These are phyloP conservation scores for Epichloe sibirici DNA, from an alignment of 2,329 filamentous ascomycete species.

Conservation along the genomic window DNA sequence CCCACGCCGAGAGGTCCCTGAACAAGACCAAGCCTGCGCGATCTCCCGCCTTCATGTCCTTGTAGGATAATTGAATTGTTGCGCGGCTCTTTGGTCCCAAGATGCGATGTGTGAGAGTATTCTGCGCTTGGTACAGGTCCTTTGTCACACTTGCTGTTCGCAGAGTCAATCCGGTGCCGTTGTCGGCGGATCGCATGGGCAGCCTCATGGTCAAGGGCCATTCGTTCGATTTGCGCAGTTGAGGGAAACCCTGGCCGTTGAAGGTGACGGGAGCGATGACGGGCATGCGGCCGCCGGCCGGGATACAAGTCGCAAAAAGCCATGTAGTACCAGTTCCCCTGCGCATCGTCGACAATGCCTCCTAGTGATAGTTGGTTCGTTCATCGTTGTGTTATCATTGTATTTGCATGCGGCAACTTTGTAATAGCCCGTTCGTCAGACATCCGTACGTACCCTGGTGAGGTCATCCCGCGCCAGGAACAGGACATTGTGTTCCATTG, in stretches of 20 bases:
- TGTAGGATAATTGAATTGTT: background rate
- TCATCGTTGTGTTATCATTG: background rate
- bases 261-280: background rate
- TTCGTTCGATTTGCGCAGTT: background rate
- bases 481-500: background rate
- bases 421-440: background rate
- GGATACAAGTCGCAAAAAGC: background rate
- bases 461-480: background rate
- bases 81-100: background rate
- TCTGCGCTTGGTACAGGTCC: background rate
- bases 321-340: conserved; percentile 1
- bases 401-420: background rate
- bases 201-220: background rate
- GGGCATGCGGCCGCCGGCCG: background rate
- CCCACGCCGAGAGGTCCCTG: background rate
- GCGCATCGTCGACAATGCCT: background rate
- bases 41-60: background rate
- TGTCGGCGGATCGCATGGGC: background rate
- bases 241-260: background rate
- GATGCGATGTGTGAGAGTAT: background rate
- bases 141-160: background rate
- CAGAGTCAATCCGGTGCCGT: background rate
- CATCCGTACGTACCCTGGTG: background rate
- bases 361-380: background rate
- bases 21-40: background rate